Base-by-base conservation (phyloP, 2,329 filamentous ascomycete genomes). In the Dichotomopilus funicola region DNA sequence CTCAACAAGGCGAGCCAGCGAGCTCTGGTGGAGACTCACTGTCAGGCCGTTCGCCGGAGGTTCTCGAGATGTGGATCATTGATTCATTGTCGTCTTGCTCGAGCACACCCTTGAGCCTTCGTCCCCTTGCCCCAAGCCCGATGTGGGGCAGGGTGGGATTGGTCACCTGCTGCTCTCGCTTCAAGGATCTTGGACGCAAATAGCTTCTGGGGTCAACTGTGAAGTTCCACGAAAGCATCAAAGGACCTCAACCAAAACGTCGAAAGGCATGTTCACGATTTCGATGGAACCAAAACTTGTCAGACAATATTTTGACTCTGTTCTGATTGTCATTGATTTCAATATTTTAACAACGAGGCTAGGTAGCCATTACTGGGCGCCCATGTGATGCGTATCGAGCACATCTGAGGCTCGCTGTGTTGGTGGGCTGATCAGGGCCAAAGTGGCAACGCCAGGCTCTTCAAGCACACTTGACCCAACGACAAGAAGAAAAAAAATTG, bases 131-230 rank as follows among this genome's bases (percentile, higher is more conserved):
- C 47, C 10, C 38, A 57, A 31, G 43, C 51, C 38, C 49, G 51
- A 48, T 57, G 55, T 53, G 55, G 55, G 12, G n/a, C 55, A 49
- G 27, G 33, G 51, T 43, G 13, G 55, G 12, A 48, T 54, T 55
- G 56, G 56, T 54, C 56, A 58, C 56, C 56, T 58, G 56, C 51
- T 40, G 27, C 44, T 47, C 42, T 48, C 45, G 10, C 45, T 13
- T n/a, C 6, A 6, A n/a, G 41, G 42, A 47, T 52, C 19, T 40
- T 9, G 31, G 13, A 38, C 42, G 13, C 47, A 43, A 51, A 49
- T 36, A 50, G 47, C 53, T 46, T 31, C 10, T 11, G 40, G 42
- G 27, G 47, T n/a, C 36, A 47, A 33, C n/a, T 35, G 35, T 13
- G 37, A 13, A 43, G 33, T 38, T 40, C 13, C 35, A 49, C n/a